Percentiles rank a stretch among this genome's conserved stretches.
phyloP scores from a whole-genome alignment of 2,329 filamentous ascomycete species.

The Aureobasidium sp. region DNA sequence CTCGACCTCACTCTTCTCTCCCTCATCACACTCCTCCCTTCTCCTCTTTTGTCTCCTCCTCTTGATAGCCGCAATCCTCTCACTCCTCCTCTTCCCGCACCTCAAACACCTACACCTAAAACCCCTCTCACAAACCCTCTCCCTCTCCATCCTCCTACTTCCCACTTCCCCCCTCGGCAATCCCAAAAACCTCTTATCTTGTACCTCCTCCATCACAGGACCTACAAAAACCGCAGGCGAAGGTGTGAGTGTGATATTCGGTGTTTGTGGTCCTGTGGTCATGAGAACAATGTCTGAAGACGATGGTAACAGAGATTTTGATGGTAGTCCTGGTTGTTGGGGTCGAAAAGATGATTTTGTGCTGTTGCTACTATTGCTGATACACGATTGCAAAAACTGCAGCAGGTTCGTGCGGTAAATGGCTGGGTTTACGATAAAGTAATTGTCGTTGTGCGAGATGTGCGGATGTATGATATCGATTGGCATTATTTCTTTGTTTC shows the following conservation, averaged over 20 bases:
- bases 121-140: not conserved
- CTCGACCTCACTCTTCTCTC: constrained; percentile 8
- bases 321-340: too few relatives aligned
- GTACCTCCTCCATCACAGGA: not conserved
- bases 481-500: not conserved
- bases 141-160: not conserved
- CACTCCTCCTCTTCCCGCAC: not conserved
- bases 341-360: too few relatives aligned
- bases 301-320: not conserved
- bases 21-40: not conserved
- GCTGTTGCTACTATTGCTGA: not conserved
- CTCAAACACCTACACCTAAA: not conserved
- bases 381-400: not conserved
- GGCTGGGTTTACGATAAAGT: not conserved
- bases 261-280: not conserved
- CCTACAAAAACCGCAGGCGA: not conserved
- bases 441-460: constrained; percentile 1
- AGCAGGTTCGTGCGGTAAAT: not conserved
- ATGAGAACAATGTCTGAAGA: not conserved
- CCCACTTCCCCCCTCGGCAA: not conserved
- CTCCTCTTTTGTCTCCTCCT: not conserved
- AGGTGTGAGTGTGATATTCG: not conserved
- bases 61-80: not conserved
- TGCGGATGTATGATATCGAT: constrained; percentile 3
- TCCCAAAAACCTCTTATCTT: not conserved